Conservation (phyloP, 257 asterid genomes). For the Oldenlandia corymbosa region DNA sequence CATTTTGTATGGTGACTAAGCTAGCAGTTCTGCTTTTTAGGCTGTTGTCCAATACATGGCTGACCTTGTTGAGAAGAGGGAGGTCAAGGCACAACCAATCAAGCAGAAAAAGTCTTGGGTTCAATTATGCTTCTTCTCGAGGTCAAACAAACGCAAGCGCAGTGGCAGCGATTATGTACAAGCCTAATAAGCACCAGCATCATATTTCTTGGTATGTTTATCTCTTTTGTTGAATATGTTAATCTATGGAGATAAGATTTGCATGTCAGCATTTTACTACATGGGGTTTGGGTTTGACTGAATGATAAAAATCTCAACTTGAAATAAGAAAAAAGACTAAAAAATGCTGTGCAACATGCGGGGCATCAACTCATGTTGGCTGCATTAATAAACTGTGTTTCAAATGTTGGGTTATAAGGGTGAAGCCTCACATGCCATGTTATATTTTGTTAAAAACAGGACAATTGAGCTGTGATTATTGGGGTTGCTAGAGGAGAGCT, state of each 20-base stretch:
- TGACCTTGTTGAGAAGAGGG: conserved; percentile 61
- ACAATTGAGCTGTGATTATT: conserved; percentile 28
- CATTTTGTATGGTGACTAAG: conserved; percentile 12
- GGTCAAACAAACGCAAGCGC: conserved; percentile 82
- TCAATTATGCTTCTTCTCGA: conserved; percentile 60
- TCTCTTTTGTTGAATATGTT: conserved; percentile 11
- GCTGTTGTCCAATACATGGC: conserved; percentile 77
- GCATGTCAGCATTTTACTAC: not conserved
- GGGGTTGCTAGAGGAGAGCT: conserved; percentile 26
- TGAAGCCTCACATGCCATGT: conserved; percentile 34
- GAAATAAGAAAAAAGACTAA: conserved; percentile 1
- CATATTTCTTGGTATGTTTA: conserved; percentile 33
- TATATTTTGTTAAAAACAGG: conserved; percentile 44
- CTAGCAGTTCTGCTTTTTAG: conserved; percentile 32
- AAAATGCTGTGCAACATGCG: conserved; percentile 5
- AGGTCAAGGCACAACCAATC: conserved; percentile 45
- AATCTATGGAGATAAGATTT: no score
- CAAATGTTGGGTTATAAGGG: conserved; percentile 24
- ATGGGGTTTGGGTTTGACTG: not conserved
- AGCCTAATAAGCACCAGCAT: conserved; percentile 16
- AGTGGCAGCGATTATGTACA: conserved; percentile 37
- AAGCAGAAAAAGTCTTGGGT: conserved; percentile 83
- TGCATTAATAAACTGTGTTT: conserved; percentile 17
- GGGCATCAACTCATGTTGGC: conserved; percentile 18
- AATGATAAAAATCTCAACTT: not conserved